phyloP scores from a whole-genome alignment of 2,329 filamentous ascomycete species.

The Didymella pomorum region DNA sequence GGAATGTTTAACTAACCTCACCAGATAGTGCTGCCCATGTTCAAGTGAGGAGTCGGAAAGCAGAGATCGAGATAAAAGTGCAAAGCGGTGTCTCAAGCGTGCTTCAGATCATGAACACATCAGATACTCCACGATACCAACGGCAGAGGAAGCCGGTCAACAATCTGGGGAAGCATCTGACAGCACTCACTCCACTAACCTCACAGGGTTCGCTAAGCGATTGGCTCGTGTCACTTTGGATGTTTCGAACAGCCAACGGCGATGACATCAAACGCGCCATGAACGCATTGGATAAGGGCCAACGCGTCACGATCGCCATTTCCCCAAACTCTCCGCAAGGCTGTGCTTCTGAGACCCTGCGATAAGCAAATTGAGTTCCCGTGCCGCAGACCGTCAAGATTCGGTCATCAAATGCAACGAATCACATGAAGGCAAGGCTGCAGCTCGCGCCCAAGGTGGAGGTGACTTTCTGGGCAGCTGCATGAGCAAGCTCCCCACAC shows the following conservation, averaged over 20 bases:
- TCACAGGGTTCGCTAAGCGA: conserved; percentile 23
- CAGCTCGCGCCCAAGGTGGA: conserved; percentile 29
- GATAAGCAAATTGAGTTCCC: conserved; percentile 13
- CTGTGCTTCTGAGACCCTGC: conserved; percentile 16
- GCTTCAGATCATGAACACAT: not conserved
- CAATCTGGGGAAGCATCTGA: conserved; percentile 7
- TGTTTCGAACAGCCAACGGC: conserved; percentile 13
- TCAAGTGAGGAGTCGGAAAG: not conserved
- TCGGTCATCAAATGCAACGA: conserved; percentile 29
- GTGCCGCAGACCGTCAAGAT: conserved; percentile 23
- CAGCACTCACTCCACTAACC: conserved; percentile 1
- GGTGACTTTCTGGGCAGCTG: conserved; percentile 24
- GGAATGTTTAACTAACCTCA: no score
- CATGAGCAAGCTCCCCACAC: conserved; percentile 29
- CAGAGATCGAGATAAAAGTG: not conserved
- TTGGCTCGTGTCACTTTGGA: conserved; percentile 19
- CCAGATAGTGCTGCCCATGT: not conserved
- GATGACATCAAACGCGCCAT: conserved; percentile 29
- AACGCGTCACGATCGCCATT: conserved; percentile 21
- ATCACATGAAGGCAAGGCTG: conserved; percentile 31
- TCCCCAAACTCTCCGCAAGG: conserved; percentile 22
- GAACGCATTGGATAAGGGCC: conserved; percentile 20
- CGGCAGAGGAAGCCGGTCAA: not conserved
- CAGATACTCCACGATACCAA: not conserved
- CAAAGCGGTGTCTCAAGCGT: not conserved